phyloP scores from a whole-genome alignment of 768 basidiomycete species.

The Termitomyces sp. region DNA sequence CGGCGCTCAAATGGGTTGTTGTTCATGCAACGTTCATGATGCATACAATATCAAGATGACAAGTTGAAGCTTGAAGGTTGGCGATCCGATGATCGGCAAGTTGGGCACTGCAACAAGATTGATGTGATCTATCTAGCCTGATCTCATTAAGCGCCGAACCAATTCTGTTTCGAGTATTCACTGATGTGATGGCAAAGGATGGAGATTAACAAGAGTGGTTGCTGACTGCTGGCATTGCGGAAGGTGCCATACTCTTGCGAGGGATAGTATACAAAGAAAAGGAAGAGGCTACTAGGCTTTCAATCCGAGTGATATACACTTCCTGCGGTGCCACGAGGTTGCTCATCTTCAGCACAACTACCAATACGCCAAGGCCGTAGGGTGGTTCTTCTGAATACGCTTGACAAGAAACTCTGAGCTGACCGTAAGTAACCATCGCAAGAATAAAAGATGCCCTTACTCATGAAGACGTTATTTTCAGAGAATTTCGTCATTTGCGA shows the following conservation, averaged over 20 bases:
- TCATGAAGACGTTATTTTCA: slow-evolving; percentile 13
- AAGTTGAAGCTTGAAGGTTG: too few species aligned
- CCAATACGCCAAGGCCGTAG: slow-evolving; percentile 8
- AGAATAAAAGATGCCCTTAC: slow-evolving; percentile 3
- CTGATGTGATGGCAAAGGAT: not conserved
- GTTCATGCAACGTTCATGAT: not conserved
- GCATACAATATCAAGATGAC: not conserved
- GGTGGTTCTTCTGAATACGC: slow-evolving; percentile 13
- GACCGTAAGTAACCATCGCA: not conserved
- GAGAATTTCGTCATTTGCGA: slow-evolving; percentile 16
- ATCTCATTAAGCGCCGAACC: too few species aligned
- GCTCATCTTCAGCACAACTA: not conserved
- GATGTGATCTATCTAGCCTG: too few species aligned
- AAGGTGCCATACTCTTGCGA: not conserved
- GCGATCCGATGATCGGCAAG: not conserved
- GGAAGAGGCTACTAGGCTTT: not conserved
- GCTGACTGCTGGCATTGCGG: too few species aligned
- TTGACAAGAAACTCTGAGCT: slow-evolving; percentile 11
- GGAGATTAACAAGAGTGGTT: not conserved
- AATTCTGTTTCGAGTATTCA: not conserved
- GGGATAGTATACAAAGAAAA: too few species aligned
- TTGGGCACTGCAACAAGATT: too few species aligned
- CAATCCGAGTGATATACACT: not conserved
- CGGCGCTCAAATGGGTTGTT: too few species aligned
- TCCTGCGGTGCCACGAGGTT: not conserved